phyloP scores from a whole-genome alignment of 768 basidiomycete species.

The Lactarius sanguifluus region DNA sequence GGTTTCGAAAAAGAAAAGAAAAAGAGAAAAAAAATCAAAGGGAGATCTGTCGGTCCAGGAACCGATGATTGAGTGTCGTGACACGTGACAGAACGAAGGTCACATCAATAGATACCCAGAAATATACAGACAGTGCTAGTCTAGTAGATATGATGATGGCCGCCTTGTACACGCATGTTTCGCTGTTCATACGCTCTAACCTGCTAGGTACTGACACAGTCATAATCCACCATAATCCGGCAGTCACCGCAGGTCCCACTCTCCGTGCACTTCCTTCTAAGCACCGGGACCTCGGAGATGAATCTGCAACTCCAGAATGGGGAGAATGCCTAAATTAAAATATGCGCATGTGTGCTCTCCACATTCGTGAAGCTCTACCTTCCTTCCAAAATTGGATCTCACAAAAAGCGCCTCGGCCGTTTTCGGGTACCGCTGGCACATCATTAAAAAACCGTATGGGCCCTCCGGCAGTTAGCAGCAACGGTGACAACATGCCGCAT shows the following conservation, averaged over 20 bases:
- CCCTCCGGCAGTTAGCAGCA: not conserved
- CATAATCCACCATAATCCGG: not conserved
- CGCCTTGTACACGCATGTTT: constrained; percentile 16
- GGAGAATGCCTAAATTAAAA: constrained; percentile 22
- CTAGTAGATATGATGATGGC: constrained; percentile 8
- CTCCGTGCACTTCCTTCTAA: constrained; percentile 7
- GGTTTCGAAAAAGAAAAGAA: constrained; percentile 8
- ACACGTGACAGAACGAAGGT: constrained; percentile 14
- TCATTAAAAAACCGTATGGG: not conserved
- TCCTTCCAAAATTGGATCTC: not conserved
- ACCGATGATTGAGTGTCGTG: constrained; percentile 23
- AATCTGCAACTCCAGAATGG: constrained; percentile 3
- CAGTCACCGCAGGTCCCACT: constrained; percentile 13
- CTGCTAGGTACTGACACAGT: constrained; percentile 1
- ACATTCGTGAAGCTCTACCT: constrained; percentile 4
- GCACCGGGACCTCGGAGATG: constrained; percentile 25
- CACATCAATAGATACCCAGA: constrained; percentile 22
- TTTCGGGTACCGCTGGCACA: constrained; percentile 14
- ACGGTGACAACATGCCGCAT: not conserved
- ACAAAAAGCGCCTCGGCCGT: constrained; percentile 20
- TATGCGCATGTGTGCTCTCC: constrained; percentile 3
- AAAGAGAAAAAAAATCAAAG: not conserved
- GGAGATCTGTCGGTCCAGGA: constrained; percentile 22
- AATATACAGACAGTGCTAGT: not conserved
- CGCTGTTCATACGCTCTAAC: constrained; percentile 15